Evolutionary conservation across 2,329 filamentous ascomycete genomes (phyloP).

Genomic region (Dryadomyces quercivorus): DNA sequence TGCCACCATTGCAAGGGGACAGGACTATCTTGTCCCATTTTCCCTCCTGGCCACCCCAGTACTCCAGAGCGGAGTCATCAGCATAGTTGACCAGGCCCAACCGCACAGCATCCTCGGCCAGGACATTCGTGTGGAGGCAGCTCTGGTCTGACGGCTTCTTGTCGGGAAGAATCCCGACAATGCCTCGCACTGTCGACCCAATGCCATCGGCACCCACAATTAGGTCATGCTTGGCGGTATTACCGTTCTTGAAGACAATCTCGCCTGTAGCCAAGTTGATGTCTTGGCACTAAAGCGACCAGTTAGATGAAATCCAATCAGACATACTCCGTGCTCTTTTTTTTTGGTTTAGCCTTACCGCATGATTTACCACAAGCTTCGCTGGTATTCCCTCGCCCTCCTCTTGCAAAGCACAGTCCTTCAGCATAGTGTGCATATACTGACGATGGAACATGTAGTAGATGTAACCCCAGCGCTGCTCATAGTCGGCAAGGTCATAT

Average conservation of each 20-base stretch:
- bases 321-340: neutral
- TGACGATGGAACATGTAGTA: slow-evolving; percentile 52
- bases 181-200: slow-evolving; percentile 48
- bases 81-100: slow-evolving; percentile 53
- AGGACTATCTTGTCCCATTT: slow-evolving; percentile 53
- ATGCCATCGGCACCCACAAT: slow-evolving; percentile 56
- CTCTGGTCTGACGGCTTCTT: slow-evolving; percentile 46
- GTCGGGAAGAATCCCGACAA: slow-evolving; percentile 49
- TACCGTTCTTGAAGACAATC: slow-evolving; percentile 42
- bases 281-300: slow-evolving; percentile 15
- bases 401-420: slow-evolving; percentile 41
- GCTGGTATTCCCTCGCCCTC: slow-evolving; percentile 41
- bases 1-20: slow-evolving; percentile 54
- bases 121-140: slow-evolving; percentile 54
- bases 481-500: slow-evolving; percentile 52
- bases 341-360: slow-evolving; percentile 18
- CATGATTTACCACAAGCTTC: slow-evolving; percentile 43
- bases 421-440: slow-evolving; percentile 57
- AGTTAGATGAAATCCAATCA: neutral
- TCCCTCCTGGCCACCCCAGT: slow-evolving; percentile 55
- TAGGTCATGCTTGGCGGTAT: slow-evolving; percentile 39
- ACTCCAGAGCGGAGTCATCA: slow-evolving; percentile 47
- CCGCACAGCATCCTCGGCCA: slow-evolving; percentile 44
- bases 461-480: slow-evolving; percentile 25
- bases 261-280: slow-evolving; percentile 39